Evolutionary conservation across 768 basidiomycete species (phyloP).

Genomic region (Suillus subaureus): DNA sequence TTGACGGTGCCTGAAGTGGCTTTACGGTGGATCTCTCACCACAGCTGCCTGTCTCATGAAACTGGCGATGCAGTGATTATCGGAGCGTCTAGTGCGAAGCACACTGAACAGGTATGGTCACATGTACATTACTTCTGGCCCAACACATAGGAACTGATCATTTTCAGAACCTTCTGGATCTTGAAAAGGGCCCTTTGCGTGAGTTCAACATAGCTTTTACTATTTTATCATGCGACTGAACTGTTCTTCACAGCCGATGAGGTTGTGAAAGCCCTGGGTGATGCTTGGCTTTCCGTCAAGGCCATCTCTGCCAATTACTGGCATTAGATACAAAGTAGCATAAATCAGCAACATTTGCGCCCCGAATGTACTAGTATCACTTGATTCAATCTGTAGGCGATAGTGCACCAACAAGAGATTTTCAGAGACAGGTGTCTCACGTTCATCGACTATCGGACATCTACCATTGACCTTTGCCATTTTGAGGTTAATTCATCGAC

Average conservation of each 20-base stretch:
- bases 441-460: conserved; percentile 27
- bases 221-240: neutral
- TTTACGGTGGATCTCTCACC: conserved; percentile 53
- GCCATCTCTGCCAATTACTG: conserved; percentile 44
- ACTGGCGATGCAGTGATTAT: conserved; percentile 46
- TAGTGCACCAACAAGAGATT: neutral
- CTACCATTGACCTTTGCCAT: conserved; percentile 70
- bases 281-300: conserved; percentile 50
- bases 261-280: conserved; percentile 51
- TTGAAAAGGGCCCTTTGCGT: conserved; percentile 62
- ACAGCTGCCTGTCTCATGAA: conserved; percentile 48
- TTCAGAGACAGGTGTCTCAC: neutral
- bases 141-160: neutral
- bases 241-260: conserved; percentile 42
- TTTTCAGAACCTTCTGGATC: conserved; percentile 47
- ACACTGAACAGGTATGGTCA: conserved; percentile 50
- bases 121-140: neutral
- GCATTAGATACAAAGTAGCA: conserved; percentile 3
- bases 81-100: conserved; percentile 48
- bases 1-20: conserved; percentile 49
- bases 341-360: neutral
- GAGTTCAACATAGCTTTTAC: conserved; percentile 17
- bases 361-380: neutral
- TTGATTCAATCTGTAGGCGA: neutral
- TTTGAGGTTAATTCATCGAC: conserved; percentile 69